Base-by-base conservation (phyloP, 148 eudicot genomes). In the Rhododendron simsii region DNA sequence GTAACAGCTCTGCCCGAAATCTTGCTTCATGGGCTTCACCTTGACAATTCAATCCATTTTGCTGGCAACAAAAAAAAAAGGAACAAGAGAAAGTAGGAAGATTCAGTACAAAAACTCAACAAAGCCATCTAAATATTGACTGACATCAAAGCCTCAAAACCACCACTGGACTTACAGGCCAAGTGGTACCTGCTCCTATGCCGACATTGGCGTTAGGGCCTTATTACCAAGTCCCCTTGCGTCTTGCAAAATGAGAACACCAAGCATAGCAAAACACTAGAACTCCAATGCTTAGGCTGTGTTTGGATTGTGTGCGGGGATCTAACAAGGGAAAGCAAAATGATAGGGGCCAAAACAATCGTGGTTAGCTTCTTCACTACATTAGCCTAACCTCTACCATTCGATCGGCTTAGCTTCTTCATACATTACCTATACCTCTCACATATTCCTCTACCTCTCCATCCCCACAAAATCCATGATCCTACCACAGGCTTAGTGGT, bases 1-100 rank as follows among this genome's bases (percentile, higher is more conserved):
- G 33, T 82, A 28, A 35, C 65, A 50, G 69, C 69, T 75, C 53
- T 65, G 59, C 84, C 88, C 3, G 23, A 51, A 61, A 51, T 84
- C 67, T 41, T 74, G 21, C 80, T 74, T 74, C 59, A 21, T 21
- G 1, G 39, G 80, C 67, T 84, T 48, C 35, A 73, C 48, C 50
- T 51, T 51, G 30, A 30, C 30, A 30, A 51, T 11, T 51, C 55
- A 51, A 51, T 51, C 55, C 14, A 51, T 50, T 50, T 50, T 50
- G 50, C 50, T 47, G 50, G 10, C 50, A 33, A 30, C 30, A 51
- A 37, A 37, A 37, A 37, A 37, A 37, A 13, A 51, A 18, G 79
- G 7, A 71, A 83, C 61, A 71, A 20, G 6, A 45, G 44, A 33
- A 11, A 71, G 61, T 14, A 82, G 78, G 57, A 69, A 69, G 33